Base-by-base conservation (phyloP, 192 early-diverging fungal species). In the Mortierella hygrophila region DNA sequence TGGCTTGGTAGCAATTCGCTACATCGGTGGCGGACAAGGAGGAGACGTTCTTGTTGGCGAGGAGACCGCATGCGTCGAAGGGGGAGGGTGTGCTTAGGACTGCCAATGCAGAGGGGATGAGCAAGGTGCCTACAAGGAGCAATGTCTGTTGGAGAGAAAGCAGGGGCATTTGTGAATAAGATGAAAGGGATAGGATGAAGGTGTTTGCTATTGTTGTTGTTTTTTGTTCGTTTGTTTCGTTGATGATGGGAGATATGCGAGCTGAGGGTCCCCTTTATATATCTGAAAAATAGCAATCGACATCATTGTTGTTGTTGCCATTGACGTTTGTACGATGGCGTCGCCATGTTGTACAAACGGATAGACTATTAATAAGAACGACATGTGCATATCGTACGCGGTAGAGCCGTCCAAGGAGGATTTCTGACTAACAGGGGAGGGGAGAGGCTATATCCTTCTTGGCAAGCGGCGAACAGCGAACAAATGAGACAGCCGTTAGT, bases 1-100 rank as follows among this genome's bases (percentile, higher is more conserved):
- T 71, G 35, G 80, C 74, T 2, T 76, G 74, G 69, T 81, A 81
- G 68, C 80, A 81, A 11, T 42, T 18, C 1, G 73, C 23, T n/a
- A 81, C 80, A 60, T 81, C 42, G 2, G 44, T n/a, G 32, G 20
- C 21, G 9, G 65, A 71, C 9, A 73, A 23, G 26, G 9, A 16
- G 6, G 69, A 23, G 69, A 21, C 69, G 37, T 70, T 40, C 69
- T 70, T 70, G 11, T 21, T 70, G 35, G 29, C 32, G 32, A 70
- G 69, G 18, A 38, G 69, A 21, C 69, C 69, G 11, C 69, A 70
- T 0, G 69, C 69, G 69, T 70, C 69, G 9, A 70, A 40, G 26
- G 0, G 18, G 69, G 69, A 70, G 20, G 69, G 69, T 6, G 38
- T 70, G 26, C 38, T 21, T 38, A 40, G 69, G 37, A 18, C 69